These are phyloP conservation scores for Lepiota venenata DNA, from an alignment of 768 basidiomycete genomes.

Conservation along the genomic window DNA sequence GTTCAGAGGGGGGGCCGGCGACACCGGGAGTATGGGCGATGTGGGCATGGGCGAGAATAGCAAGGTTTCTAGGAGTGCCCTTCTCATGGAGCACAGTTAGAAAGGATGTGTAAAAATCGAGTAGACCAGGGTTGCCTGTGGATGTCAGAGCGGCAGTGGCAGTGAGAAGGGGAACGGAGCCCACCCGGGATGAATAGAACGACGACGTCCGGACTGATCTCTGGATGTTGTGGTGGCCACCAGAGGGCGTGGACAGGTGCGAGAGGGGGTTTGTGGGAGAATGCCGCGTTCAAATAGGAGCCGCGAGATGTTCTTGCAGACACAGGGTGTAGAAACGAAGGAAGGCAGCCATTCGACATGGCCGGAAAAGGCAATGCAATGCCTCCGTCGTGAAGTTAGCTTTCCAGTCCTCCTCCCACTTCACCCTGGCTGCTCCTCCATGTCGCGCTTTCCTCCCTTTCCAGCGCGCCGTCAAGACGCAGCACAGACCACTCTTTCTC, in stretches of 20 bases:
- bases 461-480: slow-evolving; percentile 49
- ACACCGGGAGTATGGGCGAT: slow-evolving; percentile 57
- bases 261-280: slow-evolving; percentile 34
- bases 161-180: neutral
- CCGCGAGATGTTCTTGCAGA: slow-evolving; percentile 11
- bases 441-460: slow-evolving; percentile 61
- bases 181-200: slow-evolving; percentile 51
- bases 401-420: neutral
- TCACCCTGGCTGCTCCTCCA: slow-evolving; percentile 17
- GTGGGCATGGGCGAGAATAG: slow-evolving; percentile 61
- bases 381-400: neutral
- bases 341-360: slow-evolving; percentile 19
- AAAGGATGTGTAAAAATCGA: slow-evolving; percentile 68
- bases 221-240: slow-evolving; percentile 38
- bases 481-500: slow-evolving; percentile 35
- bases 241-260: slow-evolving; percentile 46
- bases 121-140: slow-evolving; percentile 55
- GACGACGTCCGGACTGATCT: slow-evolving; percentile 25
- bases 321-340: slow-evolving; percentile 27
- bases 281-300: slow-evolving; percentile 28
- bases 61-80: slow-evolving; percentile 32
- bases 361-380: slow-evolving; percentile 9
- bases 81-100: slow-evolving; percentile 46
- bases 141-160: slow-evolving; percentile 5
- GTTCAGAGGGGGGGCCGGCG: slow-evolving; percentile 17